A percentile compares a stretch with the other conserved stretches of the same genome.
Evolutionary conservation across 2,329 filamentous ascomycete species (phyloP).

Genomic region (Ceratocystis diversiconidia): DNA sequence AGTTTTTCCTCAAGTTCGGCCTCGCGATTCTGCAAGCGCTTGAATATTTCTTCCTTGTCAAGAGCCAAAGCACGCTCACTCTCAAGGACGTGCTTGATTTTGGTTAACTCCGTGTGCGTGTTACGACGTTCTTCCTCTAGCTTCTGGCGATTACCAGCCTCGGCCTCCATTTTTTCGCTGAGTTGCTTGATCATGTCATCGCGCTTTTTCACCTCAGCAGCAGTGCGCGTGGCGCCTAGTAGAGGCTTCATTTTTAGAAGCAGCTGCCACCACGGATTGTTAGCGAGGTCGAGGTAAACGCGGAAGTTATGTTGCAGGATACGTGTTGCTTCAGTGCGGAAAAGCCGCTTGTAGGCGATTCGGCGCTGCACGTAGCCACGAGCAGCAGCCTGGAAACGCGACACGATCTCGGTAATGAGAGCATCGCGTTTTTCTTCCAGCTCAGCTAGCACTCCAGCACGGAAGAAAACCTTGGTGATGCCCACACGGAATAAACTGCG

Average conservation of each 20-base stretch:
- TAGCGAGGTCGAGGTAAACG: slow-evolving; percentile 75
- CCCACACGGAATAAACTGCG: slow-evolving; percentile 80
- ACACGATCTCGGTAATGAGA: slow-evolving; percentile 87
- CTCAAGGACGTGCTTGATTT: slow-evolving; percentile 86
- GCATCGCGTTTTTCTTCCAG: slow-evolving; percentile 90
- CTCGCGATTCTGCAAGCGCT: slow-evolving; percentile 84
- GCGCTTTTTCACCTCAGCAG: slow-evolving; percentile 83
- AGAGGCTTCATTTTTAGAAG: slow-evolving; percentile 91
- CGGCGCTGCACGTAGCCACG: slow-evolving; percentile 80
- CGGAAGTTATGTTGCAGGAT: slow-evolving; percentile 94
- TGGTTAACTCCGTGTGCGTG: slow-evolving; percentile 72
- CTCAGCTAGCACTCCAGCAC: slow-evolving; percentile 87
- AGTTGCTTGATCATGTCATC: slow-evolving; percentile 87
- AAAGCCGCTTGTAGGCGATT: slow-evolving; percentile 81
- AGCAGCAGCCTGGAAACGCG: slow-evolving; percentile 80
- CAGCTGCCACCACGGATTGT: slow-evolving; percentile 95
- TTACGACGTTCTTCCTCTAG: slow-evolving; percentile 85
- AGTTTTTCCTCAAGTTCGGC: slow-evolving; percentile 86
- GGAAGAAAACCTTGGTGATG: slow-evolving; percentile 94
- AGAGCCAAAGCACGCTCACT: slow-evolving; percentile 89
- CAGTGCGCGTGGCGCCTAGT: slow-evolving; percentile 79
- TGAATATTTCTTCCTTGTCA: slow-evolving; percentile 98
- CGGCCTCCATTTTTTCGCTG: slow-evolving; percentile 66
- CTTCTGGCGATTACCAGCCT: slow-evolving; percentile 58
- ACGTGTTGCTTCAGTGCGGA: slow-evolving; percentile 82